Evolutionary conservation across 495 filamentous ascomycete genomes (phyloP).

Genomic region (Achaetomiella virescens): DNA sequence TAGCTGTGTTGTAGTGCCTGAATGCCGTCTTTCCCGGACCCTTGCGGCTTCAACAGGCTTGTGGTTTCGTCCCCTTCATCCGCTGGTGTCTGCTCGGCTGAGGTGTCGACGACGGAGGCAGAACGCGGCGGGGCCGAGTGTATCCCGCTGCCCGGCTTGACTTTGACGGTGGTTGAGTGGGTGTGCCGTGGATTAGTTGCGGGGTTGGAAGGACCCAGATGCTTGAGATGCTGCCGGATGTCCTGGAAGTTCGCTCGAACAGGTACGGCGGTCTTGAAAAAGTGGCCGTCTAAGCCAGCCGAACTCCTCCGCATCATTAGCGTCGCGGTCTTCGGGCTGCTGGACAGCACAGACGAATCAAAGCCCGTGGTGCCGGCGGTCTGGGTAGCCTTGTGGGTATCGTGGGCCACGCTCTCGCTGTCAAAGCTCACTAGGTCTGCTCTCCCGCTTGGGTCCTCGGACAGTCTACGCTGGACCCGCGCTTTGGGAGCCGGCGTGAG

Average conservation of each 20-base stretch:
- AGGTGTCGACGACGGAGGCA: constrained; percentile 17
- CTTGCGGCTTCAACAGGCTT: constrained; percentile 32
- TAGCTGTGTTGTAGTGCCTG: constrained; percentile 61
- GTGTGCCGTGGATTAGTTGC: constrained; percentile 78
- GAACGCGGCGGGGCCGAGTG: constrained; percentile 20
- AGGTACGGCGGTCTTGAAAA: constrained; percentile 33
- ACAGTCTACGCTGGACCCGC: constrained; percentile 22
- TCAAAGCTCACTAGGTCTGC: constrained; percentile 15
- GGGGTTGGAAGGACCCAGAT: constrained; percentile 87
- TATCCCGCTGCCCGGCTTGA: constrained; percentile 56
- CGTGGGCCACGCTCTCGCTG: constrained; percentile 1
- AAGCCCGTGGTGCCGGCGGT: constrained; percentile 18
- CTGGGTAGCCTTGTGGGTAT: constrained; percentile 10
- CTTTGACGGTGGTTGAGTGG: constrained; percentile 83
- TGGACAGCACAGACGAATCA: constrained; percentile 27
- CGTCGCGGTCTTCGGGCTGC: constrained; percentile 41
- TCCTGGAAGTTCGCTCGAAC: constrained; percentile 54
- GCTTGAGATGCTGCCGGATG: constrained; percentile 75
- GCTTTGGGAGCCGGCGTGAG: constrained; percentile 36
- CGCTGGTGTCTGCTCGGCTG: constrained; percentile 14
- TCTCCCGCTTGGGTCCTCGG: constrained; percentile 15
- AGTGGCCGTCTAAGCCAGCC: constrained; percentile 40
- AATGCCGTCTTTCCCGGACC: constrained; percentile 58
- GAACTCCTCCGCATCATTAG: constrained; percentile 53
- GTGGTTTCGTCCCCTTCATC: constrained; percentile 36